A percentile compares a stretch with the other conserved stretches of the same genome.
phyloP scores from a whole-genome alignment of 805 yeast species.

The Lipomyces chichibuensis region DNA sequence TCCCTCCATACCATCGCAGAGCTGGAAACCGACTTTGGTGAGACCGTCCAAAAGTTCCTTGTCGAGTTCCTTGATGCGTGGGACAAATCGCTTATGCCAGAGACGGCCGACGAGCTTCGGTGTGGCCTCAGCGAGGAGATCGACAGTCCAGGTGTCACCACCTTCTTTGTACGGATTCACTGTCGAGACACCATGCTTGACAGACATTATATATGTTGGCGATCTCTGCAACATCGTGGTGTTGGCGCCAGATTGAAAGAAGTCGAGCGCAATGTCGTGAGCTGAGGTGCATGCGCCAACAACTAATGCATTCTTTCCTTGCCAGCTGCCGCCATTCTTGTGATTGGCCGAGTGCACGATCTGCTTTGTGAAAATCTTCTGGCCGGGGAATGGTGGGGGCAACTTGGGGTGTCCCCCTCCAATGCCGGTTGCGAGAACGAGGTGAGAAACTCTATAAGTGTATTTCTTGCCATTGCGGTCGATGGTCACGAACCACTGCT shows the following conservation, averaged over 20 bases:
- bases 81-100: constrained; percentile 46
- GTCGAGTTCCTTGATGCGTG: constrained; percentile 41
- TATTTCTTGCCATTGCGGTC: constrained; percentile 36
- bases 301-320: constrained; percentile 51
- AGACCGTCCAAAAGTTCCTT: constrained; percentile 44
- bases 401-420: constrained; percentile 52
- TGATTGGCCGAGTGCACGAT: constrained; percentile 51
- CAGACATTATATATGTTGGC: constrained; percentile 50
- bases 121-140: constrained; percentile 45
- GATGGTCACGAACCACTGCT: constrained; percentile 46
- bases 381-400: constrained; percentile 47
- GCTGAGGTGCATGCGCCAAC: constrained; percentile 54
- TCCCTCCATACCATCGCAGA: constrained; percentile 51
- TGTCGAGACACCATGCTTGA: constrained; percentile 44
- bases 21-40: constrained; percentile 47
- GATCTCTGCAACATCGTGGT: constrained; percentile 54
- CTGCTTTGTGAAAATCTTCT: constrained; percentile 47
- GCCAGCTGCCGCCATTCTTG: constrained; percentile 49
- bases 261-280: constrained; percentile 53
- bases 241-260: constrained; percentile 51
- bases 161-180: constrained; percentile 41
- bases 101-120: constrained; percentile 47
- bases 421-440: constrained; percentile 53
- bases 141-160: constrained; percentile 48
- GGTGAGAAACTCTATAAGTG: constrained; percentile 41